Conservation (phyloP, 2,329 filamentous ascomycete species). For the Ophiostoma sp. region DNA sequence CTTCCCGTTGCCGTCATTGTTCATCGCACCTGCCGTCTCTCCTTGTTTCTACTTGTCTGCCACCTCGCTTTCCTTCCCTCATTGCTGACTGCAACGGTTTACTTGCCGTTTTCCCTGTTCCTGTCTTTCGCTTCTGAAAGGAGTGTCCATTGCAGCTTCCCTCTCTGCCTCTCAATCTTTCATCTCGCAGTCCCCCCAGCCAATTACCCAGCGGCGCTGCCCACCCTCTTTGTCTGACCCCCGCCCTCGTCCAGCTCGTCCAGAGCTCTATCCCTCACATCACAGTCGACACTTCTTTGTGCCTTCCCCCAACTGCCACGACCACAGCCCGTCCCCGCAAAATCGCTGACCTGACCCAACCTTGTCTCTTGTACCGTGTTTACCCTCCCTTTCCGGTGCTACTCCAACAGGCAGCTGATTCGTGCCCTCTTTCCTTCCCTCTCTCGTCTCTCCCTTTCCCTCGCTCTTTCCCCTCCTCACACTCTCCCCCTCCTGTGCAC, state of each 20-base stretch:
- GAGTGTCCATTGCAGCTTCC: neutral
- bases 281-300: neutral
- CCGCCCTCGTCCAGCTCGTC: neutral
- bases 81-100: neutral
- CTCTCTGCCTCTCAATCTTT: neutral
- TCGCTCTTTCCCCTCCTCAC: neutral
- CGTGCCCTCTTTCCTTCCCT: neutral
- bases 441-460: neutral
- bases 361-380: conserved; percentile 14
- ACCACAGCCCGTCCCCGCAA: conserved; percentile 10
- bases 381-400: conserved; percentile 18
- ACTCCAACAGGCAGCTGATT: conserved; percentile 18
- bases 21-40: neutral
- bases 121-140: neutral
- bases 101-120: neutral
- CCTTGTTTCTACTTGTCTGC: neutral
- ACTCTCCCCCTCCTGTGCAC: neutral
- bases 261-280: neutral
- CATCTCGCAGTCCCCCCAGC: conserved; percentile 11
- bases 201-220: conserved; percentile 37
- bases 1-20: neutral
- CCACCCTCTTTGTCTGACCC: conserved; percentile 33
- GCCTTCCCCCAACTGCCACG: conserved; percentile 22
- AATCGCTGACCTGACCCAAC: neutral
- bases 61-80: neutral